Evolutionary conservation across 140 eudicot genomes (phyloP).

Genomic region (Cichorium intybus): DNA sequence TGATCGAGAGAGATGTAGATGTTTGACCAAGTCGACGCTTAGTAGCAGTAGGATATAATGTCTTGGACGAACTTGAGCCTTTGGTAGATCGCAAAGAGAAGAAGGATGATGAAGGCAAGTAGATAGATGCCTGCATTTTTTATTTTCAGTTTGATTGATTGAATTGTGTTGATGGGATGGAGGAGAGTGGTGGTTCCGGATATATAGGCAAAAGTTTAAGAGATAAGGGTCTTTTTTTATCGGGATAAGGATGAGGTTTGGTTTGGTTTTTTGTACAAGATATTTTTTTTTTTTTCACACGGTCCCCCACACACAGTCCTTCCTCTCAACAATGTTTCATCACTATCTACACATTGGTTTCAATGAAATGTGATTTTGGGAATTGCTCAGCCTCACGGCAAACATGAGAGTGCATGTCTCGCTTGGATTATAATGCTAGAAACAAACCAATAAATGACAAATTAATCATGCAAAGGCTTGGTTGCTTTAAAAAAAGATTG

Average conservation of each 20-base stretch:
- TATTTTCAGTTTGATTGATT: neutral
- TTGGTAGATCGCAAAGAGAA: conserved; percentile 3
- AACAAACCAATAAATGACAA: too few species aligned
- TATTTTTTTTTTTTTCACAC: neutral
- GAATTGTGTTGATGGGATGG: neutral
- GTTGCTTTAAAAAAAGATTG: too few species aligned
- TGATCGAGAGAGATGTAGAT: conserved; percentile 24
- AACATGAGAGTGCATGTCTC: too few species aligned
- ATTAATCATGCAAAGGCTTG: too few species aligned
- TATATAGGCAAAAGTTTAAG: neutral
- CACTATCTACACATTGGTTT: too few species aligned
- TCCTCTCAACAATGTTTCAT: neutral
- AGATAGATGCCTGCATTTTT: conserved; percentile 40
- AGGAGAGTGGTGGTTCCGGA: neutral
- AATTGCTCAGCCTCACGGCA: neutral
- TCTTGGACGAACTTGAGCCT: conserved; percentile 8
- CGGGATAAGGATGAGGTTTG: conserved; percentile 41
- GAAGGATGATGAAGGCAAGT: conserved; percentile 27
- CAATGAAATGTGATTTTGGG: too few species aligned
- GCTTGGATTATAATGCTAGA: too few species aligned
- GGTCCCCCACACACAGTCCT: conserved; percentile 22
- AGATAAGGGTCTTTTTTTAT: conserved; percentile 29
- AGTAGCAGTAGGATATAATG: neutral
- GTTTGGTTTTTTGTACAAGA: conserved; percentile 28
- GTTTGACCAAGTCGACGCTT: neutral